Evolutionary conservation across 2,329 filamentous ascomycete genomes (phyloP), one percentile per base, ranked within the genome.

Genomic region (Aspergillus tanneri): DNA sequence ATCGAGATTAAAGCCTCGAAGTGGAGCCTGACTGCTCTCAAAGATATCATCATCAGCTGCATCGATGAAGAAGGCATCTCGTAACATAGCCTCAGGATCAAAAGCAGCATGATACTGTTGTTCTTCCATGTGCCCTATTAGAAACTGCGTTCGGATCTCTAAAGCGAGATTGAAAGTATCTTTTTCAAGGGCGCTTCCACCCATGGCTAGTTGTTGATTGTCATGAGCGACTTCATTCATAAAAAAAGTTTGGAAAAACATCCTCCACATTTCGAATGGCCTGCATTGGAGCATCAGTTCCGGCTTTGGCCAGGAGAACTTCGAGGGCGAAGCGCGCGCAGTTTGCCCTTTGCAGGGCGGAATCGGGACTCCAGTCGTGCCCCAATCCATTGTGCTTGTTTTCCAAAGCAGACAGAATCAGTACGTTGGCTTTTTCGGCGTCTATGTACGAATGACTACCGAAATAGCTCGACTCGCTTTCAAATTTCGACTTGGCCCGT

Each of bases 141-240:
- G 66, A 9, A 73, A 67, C 52, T 84, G 81, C 2, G 79, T 82
- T 2, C 80, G 74, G 18, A 84, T 68, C 5, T 79, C 76, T 5
- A 83, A 60, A 1, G 72, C 77, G 18, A 82, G 54, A 3, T 72
- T 59, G 46, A 81, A 76, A 0, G 76, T 79, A 14, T 35, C 72
- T 54, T 43, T 71, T 40, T 10, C 50, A 5, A 80, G 53, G 2
- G 48, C 53, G 53, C 74, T 79, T 5, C 68, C 62, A 5, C 73
- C 76, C 27, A 52, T 14, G 9, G 41, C 43, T 16, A 43, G 41
- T 8, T 44, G 22, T 5, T 47, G 36, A 11, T 36, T 44, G 4
- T 41, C 56, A 25, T 50, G 50, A 9, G 53, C 53, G 10, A 73
- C 56, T 1, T 54, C 52, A 2, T 57, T 54, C 43, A 72, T 56